Percentiles rank a stretch among this genome's conserved stretches.
Evolutionary conservation across 2,329 filamentous ascomycete genomes (phyloP).

Genomic region (Penicillium digitatum): DNA sequence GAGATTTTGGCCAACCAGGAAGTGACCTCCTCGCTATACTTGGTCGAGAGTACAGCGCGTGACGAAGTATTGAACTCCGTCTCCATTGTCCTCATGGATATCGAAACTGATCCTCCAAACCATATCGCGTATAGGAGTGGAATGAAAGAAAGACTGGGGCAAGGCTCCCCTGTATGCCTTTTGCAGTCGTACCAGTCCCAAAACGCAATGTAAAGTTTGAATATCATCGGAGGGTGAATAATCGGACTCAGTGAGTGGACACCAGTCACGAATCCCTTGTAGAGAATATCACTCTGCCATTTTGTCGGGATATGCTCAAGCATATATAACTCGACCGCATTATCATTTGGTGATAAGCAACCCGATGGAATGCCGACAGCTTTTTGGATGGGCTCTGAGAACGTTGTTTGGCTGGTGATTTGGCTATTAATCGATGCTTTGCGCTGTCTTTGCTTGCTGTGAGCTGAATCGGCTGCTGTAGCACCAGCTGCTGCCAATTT

Average conservation of each 20-base stretch:
- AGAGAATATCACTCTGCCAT: conserved; percentile 46
- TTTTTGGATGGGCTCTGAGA: conserved; percentile 29
- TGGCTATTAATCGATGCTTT: conserved; percentile 16
- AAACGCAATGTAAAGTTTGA: conserved; percentile 42
- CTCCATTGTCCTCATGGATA: conserved; percentile 42
- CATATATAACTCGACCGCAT: conserved; percentile 38
- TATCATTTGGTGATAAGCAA: conserved; percentile 34
- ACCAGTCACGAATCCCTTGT: conserved; percentile 47
- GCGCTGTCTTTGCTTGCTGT: conserved; percentile 23
- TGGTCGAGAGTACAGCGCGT: conserved; percentile 37
- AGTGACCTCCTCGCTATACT: conserved; percentile 44
- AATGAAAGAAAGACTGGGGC: conserved; percentile 42
- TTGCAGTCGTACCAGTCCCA: conserved; percentile 46
- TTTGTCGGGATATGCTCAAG: conserved; percentile 43
- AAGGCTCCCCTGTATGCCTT: conserved; percentile 35
- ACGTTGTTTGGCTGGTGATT: background rate
- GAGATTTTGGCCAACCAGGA: conserved; percentile 42
- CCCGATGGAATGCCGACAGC: conserved; percentile 37
- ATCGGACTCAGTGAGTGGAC: conserved; percentile 46
- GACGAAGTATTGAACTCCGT: conserved; percentile 38
- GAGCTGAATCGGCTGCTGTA: background rate
- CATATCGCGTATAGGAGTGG: conserved; percentile 47
- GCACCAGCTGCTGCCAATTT: conserved; percentile 9
- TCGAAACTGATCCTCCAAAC: conserved; percentile 46
- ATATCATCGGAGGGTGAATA: conserved; percentile 41